Percentiles rank a stretch among this genome's conserved stretches.
Evolutionary conservation across 148 eudicot species (phyloP).

Genomic region (Simmondsia chinensis): DNA sequence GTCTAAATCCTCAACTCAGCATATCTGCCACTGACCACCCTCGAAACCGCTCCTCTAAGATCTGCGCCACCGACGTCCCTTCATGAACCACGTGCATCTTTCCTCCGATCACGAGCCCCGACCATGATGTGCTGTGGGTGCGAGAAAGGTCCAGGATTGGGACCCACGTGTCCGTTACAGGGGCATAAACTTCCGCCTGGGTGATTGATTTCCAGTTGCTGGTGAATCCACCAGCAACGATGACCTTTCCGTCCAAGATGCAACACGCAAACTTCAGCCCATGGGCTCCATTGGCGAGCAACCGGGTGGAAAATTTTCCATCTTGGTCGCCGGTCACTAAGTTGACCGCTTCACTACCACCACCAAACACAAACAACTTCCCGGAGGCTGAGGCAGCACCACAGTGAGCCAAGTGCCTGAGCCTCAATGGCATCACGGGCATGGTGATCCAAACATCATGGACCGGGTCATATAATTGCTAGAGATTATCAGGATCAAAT

Average conservation of each 20-base stretch:
- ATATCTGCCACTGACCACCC: slow-evolving; percentile 54
- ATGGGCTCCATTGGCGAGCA: slow-evolving; percentile 34
- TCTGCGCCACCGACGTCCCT: slow-evolving; percentile 52
- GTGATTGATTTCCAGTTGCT: slow-evolving; percentile 59
- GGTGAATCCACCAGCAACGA: slow-evolving; percentile 70
- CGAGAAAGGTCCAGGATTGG: slow-evolving; percentile 47
- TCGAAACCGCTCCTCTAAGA: slow-evolving; percentile 24
- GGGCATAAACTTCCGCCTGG: slow-evolving; percentile 60
- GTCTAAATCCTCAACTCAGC: no score
- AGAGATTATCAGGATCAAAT: slow-evolving; percentile 62
- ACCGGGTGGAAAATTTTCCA: slow-evolving; percentile 52
- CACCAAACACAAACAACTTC: slow-evolving; percentile 61
- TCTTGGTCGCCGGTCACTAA: slow-evolving; percentile 66
- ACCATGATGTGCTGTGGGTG: slow-evolving; percentile 46
- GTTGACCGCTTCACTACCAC: slow-evolving; percentile 67
- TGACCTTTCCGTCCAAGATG: slow-evolving; percentile 43
- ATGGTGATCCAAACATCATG: slow-evolving; percentile 58
- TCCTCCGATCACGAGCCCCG: slow-evolving; percentile 46
- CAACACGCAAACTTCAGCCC: slow-evolving; percentile 68
- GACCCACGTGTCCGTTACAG: slow-evolving; percentile 40
- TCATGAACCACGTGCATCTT: slow-evolving; percentile 58
- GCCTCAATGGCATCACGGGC: slow-evolving; percentile 52
- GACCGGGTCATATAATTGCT: slow-evolving; percentile 54
- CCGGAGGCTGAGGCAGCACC: slow-evolving; percentile 50
- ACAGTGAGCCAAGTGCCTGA: slow-evolving; percentile 54